Conservation (phyloP, 1,139 yeast genomes). For the Magnusiomyces fungicola region DNA sequence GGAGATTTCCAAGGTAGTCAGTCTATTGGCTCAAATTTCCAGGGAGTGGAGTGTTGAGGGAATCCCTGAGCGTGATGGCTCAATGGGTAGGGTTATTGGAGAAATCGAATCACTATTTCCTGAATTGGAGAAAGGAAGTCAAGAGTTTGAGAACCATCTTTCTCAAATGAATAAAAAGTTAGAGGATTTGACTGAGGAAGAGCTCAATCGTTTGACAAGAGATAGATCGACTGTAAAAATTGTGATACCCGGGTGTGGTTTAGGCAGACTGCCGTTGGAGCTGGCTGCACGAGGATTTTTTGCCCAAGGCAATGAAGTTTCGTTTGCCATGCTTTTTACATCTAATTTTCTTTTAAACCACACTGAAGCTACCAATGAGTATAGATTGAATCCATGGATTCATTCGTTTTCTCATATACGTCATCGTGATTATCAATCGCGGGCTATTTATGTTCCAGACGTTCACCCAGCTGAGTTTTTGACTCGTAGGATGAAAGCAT, state of each 20-base stretch:
- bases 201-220: conserved; percentile 17
- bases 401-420: conserved; percentile 70
- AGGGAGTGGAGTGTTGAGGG: conserved; percentile 78
- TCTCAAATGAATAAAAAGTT: neutral
- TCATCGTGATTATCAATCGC: conserved; percentile 44
- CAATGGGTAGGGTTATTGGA: conserved; percentile 42
- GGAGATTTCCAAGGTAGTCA: conserved; percentile 56
- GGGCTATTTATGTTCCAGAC: conserved; percentile 42
- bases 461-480: conserved; percentile 25
- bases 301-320: conserved; percentile 81
- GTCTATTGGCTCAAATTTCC: conserved; percentile 54
- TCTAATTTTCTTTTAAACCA: conserved; percentile 60
- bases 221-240: conserved; percentile 34
- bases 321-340: conserved; percentile 70
- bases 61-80: conserved; percentile 40
- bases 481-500: conserved; percentile 28
- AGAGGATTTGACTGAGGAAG: conserved; percentile 22
- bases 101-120: conserved; percentile 44
- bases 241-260: conserved; percentile 77
- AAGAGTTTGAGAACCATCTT: neutral
- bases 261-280: conserved; percentile 73
- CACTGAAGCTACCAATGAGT: conserved; percentile 47
- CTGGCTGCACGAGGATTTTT: conserved; percentile 58
- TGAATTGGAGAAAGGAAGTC: conserved; percentile 14
- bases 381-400: conserved; percentile 59